Conservation (phyloP, 345 rosid genomes). For the Gossypium anomalum region DNA sequence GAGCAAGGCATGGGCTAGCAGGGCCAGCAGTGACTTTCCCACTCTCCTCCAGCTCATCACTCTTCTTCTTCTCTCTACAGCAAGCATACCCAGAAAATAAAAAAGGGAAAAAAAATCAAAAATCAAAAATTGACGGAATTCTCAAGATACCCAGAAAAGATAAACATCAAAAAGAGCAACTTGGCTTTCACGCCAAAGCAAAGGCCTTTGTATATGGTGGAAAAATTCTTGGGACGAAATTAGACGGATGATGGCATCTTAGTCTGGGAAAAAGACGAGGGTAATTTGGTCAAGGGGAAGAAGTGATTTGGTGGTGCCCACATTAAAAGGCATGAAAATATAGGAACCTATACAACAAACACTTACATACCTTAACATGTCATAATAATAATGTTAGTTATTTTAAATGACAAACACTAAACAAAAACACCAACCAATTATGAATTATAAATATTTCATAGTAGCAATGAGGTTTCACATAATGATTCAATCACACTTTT, state of each 20-base stretch:
- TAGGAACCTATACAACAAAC: no score
- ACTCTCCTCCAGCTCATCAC: conserved; percentile 80
- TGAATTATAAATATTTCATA: no score
- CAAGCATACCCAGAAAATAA: conserved; percentile 29
- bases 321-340: background rate
- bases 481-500: no score
- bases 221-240: background rate
- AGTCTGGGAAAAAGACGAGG: background rate
- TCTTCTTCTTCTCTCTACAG: conserved; percentile 42
- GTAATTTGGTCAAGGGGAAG: conserved; percentile 6
- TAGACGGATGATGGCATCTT: background rate
- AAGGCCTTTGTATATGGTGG: background rate
- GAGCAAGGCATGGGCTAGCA: conserved; percentile 61
- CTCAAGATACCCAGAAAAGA: background rate
- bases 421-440: no score
- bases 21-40: conserved; percentile 58
- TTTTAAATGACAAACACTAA: no score
- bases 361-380: no score
- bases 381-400: no score
- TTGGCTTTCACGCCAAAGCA: conserved; percentile 30
- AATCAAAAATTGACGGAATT: background rate
- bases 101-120: background rate
- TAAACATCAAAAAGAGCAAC: background rate
- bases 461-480: no score
- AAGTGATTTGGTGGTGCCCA: background rate